A percentile compares a stretch with the other conserved stretches of the same genome.
phyloP scores from a whole-genome alignment of 2,329 filamentous ascomycete genomes.

The Fusarium fracticaudum region DNA sequence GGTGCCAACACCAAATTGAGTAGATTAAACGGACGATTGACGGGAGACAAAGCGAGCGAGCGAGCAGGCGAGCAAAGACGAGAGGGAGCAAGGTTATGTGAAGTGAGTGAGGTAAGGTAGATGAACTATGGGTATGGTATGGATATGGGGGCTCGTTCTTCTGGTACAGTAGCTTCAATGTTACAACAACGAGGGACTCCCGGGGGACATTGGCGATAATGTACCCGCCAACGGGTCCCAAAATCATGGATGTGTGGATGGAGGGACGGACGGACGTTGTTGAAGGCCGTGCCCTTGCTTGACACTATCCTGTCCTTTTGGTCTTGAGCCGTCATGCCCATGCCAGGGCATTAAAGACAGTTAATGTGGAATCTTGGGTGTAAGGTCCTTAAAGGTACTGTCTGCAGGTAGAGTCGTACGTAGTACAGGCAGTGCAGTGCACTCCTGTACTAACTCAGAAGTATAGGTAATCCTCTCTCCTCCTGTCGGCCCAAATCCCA shows the following conservation, averaged over 20 bases:
- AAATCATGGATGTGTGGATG: conserved; percentile 19
- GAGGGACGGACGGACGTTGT: conserved; percentile 19
- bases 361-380: conserved; percentile 29
- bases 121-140: conserved; percentile 9
- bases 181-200: conserved; percentile 35
- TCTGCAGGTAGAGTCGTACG: conserved; percentile 11
- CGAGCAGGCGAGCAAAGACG: background rate
- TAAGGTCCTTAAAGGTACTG: background rate
- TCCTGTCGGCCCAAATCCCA: conserved; percentile 33
- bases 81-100: background rate
- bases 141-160: background rate
- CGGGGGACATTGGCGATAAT: conserved; percentile 41
- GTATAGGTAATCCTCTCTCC: conserved; percentile 2
- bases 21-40: conserved; percentile 38
- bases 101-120: conserved; percentile 15
- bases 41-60: conserved; percentile 39
- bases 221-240: conserved; percentile 37
- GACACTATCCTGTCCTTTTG: conserved; percentile 10
- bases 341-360: conserved; percentile 25
- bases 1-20: conserved; percentile 33
- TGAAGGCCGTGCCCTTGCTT: conserved; percentile 31
- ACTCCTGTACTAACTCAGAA: background rate
- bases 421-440: background rate
- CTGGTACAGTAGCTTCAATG: conserved; percentile 35
- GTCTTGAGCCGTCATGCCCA: conserved; percentile 38